Conservation (phyloP, 768 basidiomycete genomes). For the Pleurotus eryngii region DNA sequence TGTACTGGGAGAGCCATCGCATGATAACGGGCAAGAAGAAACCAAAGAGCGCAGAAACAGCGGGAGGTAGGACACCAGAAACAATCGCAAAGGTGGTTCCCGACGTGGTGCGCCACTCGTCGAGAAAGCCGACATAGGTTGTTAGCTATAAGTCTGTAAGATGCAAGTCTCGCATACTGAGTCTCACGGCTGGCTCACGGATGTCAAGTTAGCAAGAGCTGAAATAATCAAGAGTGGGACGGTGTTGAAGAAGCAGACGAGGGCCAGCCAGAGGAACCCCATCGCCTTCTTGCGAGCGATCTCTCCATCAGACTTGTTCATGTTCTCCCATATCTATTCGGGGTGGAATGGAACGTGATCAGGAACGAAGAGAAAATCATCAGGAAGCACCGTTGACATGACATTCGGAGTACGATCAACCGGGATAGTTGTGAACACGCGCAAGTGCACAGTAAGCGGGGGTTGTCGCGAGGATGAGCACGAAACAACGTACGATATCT, state of each 20-base stretch:
- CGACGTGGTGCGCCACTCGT: conserved; percentile 65
- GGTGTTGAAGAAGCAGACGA: conserved; percentile 93
- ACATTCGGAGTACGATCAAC: background rate
- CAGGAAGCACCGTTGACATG: background rate
- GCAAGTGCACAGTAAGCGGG: background rate
- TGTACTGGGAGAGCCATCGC: conserved; percentile 79
- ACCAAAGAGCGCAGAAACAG: conserved; percentile 84
- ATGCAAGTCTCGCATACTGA: conserved; percentile 7
- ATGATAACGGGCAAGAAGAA: conserved; percentile 91
- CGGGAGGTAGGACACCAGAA: conserved; percentile 91
- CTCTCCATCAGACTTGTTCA: conserved; percentile 69
- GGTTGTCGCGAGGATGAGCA: conserved; percentile 1
- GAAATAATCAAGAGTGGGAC: conserved; percentile 90
- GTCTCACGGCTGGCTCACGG: conserved; percentile 40
- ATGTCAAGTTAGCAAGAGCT: conserved; percentile 84
- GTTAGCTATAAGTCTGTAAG: conserved; percentile 40
- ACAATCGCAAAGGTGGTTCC: conserved; percentile 72
- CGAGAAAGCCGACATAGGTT: conserved; percentile 70
- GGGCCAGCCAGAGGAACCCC: conserved; percentile 75
- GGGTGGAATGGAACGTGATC: background rate
- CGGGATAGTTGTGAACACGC: too few relatives aligned
- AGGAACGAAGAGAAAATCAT: background rate
- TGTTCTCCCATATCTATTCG: conserved; percentile 83
- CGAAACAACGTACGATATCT: conserved; percentile 60
- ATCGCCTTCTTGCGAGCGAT: conserved; percentile 61